Base-by-base conservation (phyloP, 1,284 basidiomycete species). In the Amylostereum chailletii region DNA sequence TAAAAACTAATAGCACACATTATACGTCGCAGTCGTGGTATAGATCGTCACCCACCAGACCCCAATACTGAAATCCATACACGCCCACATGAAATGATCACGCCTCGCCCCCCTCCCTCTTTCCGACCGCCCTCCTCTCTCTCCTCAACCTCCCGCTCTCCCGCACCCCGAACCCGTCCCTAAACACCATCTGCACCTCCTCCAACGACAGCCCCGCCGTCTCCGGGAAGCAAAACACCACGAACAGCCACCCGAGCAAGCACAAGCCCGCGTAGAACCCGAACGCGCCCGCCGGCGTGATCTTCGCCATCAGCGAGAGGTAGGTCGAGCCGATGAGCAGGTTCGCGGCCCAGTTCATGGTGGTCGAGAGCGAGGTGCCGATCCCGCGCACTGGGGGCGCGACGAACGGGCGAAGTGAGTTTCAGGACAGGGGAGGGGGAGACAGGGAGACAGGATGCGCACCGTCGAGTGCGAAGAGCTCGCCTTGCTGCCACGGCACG, bases 401-500 rank as follows among this genome's bases (percentile, higher is more conserved):
- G 39, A 49, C 5, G 26, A 34, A 53, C 32, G 34, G 36, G 42
- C 31, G 29, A 42, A 45, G 45, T 38, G 9, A 37, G 45, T 11
- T 32, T 47, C 32, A 6, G 32, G 38, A 26, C 45, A 27, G 44
- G 27, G 30, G 43, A 26, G 27, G 11, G 45, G 43, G 27, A 30
- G 8, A 45, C 26, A 40, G 38, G 45, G n/a, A 46, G 33, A 26
- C 31, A 44, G 40, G 48, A 34, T 8, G 59, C 66, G 27, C 36
- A 77, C 80, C 78, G 70, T 89, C 85, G 31, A 89, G 74, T 6
- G 72, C 73, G 66, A 91, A 91, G 30, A 92, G 74, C 62, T 92
- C 89, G 53, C 87, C 87, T 62, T 92, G 89, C 60, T 90, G 87
- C 89, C 89, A 92, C 0, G 90, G 88, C 0, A 91, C 84, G 60